Base-by-base conservation (phyloP, 164 flowering plant genomes). In the Umbilicus rupestris region DNA sequence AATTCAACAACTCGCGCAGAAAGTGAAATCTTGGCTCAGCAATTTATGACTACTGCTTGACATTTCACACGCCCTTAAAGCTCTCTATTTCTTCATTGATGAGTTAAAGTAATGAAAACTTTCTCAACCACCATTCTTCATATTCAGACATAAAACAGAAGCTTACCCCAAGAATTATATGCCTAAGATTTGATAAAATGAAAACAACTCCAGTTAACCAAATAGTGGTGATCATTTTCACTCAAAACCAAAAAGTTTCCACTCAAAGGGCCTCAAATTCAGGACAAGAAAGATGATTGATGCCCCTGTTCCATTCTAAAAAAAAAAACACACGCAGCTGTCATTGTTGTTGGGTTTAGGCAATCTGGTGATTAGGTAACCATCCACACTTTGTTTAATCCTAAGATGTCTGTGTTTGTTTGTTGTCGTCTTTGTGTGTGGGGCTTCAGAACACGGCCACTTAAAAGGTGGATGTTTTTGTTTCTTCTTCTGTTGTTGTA, bases 221-320 rank as follows among this genome's bases (percentile, higher is more conserved):
- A n/a, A n/a, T n/a, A n/a, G n/a, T n/a, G n/a, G 30, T 52, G 10
- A 52, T 49, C 16, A 52, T 10, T 41, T 14, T 9, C 16, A 24
- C 31, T 52, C 15, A 26, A 52, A 11, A 24, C 15, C 59, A 52
- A 52, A 52, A 52, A 52, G 59, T 26, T 26, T 52, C 59, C 14
- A 52, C 31, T 28, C 17, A 52, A 24, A 52, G 59, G 59, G 59
- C 59, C 59, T 52, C 30, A 52, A 52, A 52, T 52, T 52, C 59
- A 24, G 59, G 59, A 52, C 31, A 52, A 52, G 31, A 52, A 1
- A 52, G 3, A 24, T 52, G 24, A 7, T 26, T 1, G 26, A 52
- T 52, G 17, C 26, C 14, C 31, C 30, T 52, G 24, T 52, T 52
- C 31, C 31, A 24, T 52, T 52, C 31, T 52, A 52, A 52, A 31